A percentile compares a stretch with the other conserved stretches of the same genome.
Conservation (phyloP, 1,139 yeast species). For the Yamadazyma songkhlaensis region DNA sequence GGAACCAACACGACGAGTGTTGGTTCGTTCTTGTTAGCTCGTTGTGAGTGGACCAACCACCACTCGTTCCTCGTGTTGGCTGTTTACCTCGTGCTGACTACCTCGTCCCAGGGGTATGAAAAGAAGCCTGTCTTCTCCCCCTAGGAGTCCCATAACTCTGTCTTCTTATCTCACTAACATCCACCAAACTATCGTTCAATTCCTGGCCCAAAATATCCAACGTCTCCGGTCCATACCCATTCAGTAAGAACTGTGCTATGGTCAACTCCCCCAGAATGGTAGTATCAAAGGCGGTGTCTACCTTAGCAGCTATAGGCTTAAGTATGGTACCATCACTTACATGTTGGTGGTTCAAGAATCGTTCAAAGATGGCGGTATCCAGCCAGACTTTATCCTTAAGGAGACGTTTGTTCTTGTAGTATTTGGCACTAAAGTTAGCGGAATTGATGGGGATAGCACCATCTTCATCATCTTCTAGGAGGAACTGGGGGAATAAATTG, state of each 20-base stretch:
- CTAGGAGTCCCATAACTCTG: too few species aligned
- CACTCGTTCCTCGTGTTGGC: too few species aligned
- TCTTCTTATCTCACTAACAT: constrained; percentile 1
- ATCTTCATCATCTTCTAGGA: constrained; percentile 43
- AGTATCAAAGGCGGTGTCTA: too few species aligned
- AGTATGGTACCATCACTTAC: constrained; percentile 32
- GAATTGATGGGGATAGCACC: constrained; percentile 37
- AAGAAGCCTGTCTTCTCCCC: too few species aligned
- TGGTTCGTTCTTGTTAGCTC: too few species aligned
- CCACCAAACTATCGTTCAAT: constrained; percentile 29
- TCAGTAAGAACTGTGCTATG: constrained; percentile 35
- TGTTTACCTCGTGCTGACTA: too few species aligned
- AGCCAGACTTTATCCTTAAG: constrained; percentile 35
- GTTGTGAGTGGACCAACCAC: too few species aligned
- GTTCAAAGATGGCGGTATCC: constrained; percentile 27
- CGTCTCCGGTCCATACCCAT: constrained; percentile 25
- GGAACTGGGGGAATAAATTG: constrained; percentile 32
- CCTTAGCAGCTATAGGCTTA: constrained; percentile 19
- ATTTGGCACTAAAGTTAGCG: constrained; percentile 38
- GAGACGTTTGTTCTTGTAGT: constrained; percentile 31
- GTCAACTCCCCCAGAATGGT: constrained; percentile 10
- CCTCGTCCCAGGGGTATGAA: too few species aligned
- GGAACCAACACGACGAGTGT: too few species aligned
- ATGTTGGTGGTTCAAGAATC: constrained; percentile 23
- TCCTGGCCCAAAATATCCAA: constrained; percentile 12